phyloP scores from a whole-genome alignment of 345 rosid genomes.

The Hypericum perforatum region DNA sequence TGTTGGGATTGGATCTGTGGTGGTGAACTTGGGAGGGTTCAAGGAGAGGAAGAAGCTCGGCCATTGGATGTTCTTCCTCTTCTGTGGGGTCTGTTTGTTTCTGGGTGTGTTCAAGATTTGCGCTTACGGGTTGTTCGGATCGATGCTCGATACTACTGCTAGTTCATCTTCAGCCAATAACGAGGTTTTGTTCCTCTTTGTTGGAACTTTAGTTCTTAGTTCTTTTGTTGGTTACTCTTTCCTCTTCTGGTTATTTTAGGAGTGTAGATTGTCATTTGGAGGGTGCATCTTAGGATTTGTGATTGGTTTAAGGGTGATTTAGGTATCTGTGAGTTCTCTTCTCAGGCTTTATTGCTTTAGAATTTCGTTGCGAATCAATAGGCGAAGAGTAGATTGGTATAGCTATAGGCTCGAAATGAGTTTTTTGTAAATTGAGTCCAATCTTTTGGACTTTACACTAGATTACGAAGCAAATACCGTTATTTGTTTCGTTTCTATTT shows the following conservation, averaged over 20 bases:
- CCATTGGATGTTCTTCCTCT: slow-evolving; percentile 74
- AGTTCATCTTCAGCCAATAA: slow-evolving; percentile 31
- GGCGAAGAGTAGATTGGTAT: too few relatives aligned
- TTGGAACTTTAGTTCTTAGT: neutral
- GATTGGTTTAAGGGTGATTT: neutral
- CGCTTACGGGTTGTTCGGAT: slow-evolving; percentile 85
- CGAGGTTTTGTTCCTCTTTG: neutral
- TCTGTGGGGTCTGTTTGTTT: slow-evolving; percentile 78
- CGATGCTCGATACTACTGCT: slow-evolving; percentile 51
- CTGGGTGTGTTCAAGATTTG: slow-evolving; percentile 81
- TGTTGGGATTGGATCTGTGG: slow-evolving; percentile 38
- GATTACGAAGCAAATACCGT: too few relatives aligned
- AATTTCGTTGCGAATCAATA: neutral
- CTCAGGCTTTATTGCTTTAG: too few relatives aligned
- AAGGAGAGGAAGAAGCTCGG: slow-evolving; percentile 70
- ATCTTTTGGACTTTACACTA: too few relatives aligned
- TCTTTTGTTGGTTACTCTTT: neutral
- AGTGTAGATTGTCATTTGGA: neutral
- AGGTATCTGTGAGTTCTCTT: neutral
- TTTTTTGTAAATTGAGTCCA: too few relatives aligned
- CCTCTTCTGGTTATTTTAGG: neutral
- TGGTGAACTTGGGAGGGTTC: slow-evolving; percentile 43
- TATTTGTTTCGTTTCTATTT: too few relatives aligned
- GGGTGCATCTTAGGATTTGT: neutral
- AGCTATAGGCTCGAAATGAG: too few relatives aligned